phyloP scores from a whole-genome alignment of 305 asterid genomes.

The Fraxinus ornus region DNA sequence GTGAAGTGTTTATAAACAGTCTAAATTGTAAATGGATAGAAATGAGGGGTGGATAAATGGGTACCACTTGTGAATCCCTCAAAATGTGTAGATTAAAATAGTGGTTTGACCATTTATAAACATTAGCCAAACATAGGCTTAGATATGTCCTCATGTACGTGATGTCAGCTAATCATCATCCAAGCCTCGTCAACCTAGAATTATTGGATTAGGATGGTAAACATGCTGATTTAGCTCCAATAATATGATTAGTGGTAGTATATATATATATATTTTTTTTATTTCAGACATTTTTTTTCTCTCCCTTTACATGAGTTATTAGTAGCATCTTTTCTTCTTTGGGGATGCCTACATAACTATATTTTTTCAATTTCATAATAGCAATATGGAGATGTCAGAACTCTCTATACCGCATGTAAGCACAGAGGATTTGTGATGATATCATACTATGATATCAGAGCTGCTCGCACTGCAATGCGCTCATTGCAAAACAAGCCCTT shows the following conservation, averaged over 20 bases:
- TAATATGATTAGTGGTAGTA: conserved; percentile 3
- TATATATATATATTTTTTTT: too few species aligned
- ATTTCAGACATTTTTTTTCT: neutral
- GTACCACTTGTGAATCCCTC: neutral
- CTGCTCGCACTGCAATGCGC: conserved; percentile 95
- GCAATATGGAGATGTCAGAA: conserved; percentile 97
- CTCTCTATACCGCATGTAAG: conserved; percentile 87
- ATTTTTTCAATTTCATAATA: conserved; percentile 27
- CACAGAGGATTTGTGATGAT: conserved; percentile 99
- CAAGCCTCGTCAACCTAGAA: neutral
- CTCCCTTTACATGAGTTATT: neutral
- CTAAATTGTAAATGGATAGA: neutral
- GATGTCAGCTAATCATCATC: neutral
- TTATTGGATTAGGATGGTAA: conserved; percentile 3
- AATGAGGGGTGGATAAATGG: neutral
- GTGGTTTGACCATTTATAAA: neutral
- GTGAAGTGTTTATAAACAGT: neutral
- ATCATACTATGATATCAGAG: conserved; percentile 94
- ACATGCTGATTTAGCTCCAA: neutral
- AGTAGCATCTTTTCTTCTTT: neutral
- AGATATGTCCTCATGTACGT: neutral
- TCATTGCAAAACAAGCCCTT: conserved; percentile 83
- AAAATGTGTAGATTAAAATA: too few species aligned
- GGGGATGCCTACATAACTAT: neutral
- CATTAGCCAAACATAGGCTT: neutral